Evolutionary conservation across 805 yeast species (phyloP).

Genomic region (Metschnikowia chrysomelidarum): DNA sequence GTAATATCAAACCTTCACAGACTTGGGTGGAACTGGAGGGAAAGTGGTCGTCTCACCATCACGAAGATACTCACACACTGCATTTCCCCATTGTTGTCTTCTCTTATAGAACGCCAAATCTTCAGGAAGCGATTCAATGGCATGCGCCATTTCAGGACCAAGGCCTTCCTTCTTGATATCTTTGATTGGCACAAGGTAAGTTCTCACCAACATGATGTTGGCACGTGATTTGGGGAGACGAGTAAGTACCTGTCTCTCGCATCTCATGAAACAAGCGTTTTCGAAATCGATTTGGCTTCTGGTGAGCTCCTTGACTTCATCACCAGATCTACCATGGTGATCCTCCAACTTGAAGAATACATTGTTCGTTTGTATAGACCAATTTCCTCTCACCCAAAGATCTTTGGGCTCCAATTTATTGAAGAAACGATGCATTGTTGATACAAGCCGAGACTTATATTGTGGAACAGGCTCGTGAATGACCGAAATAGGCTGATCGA

Average conservation of each 20-base stretch:
- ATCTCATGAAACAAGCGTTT: slow-evolving; percentile 31
- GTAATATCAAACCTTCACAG: no score
- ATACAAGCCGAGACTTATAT: slow-evolving; percentile 52
- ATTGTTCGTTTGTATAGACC: slow-evolving; percentile 66
- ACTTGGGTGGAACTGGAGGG: no score
- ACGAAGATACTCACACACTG: slow-evolving; percentile 31
- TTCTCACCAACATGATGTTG: slow-evolving; percentile 35
- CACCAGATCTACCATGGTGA: slow-evolving; percentile 41
- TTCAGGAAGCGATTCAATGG: slow-evolving; percentile 38
- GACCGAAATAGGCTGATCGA: slow-evolving; percentile 52
- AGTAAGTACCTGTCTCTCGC: slow-evolving; percentile 37
- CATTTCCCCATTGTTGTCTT: slow-evolving; percentile 38
- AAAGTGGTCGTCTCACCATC: no score
- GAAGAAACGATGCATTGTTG: slow-evolving; percentile 69
- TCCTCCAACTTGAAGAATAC: slow-evolving; percentile 46
- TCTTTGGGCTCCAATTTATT: slow-evolving; percentile 50
- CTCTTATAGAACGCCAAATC: slow-evolving; percentile 39
- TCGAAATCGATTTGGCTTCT: slow-evolving; percentile 37
- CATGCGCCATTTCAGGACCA: slow-evolving; percentile 28
- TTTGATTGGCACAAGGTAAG: slow-evolving; percentile 33
- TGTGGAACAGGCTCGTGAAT: slow-evolving; percentile 76
- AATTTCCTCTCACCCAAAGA: slow-evolving; percentile 62
- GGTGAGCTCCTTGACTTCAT: slow-evolving; percentile 31
- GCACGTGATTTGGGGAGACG: slow-evolving; percentile 37
- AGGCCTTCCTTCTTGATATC: slow-evolving; percentile 32